A percentile compares a stretch with the other conserved stretches of the same genome.
phyloP scores from a whole-genome alignment of 441 rosid species.

The Raphanus hybrid region DNA sequence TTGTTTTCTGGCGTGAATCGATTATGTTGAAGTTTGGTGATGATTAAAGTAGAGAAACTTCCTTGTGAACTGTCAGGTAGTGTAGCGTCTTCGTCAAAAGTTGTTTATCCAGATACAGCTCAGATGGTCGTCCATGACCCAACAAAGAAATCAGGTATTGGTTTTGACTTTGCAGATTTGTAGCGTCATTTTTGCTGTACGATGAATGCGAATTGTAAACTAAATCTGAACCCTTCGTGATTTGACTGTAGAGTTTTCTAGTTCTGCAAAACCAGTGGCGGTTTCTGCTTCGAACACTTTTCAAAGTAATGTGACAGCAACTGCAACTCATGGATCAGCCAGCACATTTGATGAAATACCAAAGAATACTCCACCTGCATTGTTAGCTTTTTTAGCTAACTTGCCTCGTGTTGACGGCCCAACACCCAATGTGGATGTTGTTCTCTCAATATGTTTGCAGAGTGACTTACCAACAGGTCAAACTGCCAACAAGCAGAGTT shows the following conservation, averaged over 20 bases:
- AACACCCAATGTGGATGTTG: conserved; percentile 80
- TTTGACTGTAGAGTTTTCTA: conserved; percentile 50
- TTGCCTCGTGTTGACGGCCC: conserved; percentile 89
- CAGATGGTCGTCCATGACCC: conserved; percentile 79
- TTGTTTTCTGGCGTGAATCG: conserved; percentile 12
- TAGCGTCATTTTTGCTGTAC: background rate
- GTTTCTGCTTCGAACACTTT: conserved; percentile 51
- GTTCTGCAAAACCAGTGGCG: conserved; percentile 46
- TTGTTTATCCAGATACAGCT: conserved; percentile 75
- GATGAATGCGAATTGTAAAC: background rate
- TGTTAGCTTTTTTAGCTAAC: conserved; percentile 73
- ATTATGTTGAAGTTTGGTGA: conserved; percentile 30
- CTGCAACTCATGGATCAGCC: conserved; percentile 50
- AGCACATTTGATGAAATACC: conserved; percentile 62
- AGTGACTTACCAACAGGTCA: conserved; percentile 63
- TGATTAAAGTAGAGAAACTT: conserved; percentile 45
- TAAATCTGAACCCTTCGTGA: conserved; percentile 16
- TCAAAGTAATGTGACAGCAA: conserved; percentile 49
- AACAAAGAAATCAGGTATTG: conserved; percentile 73
- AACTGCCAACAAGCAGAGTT: conserved; percentile 54
- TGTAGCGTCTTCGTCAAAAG: conserved; percentile 54
- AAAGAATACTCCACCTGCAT: conserved; percentile 83
- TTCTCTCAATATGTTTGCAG: conserved; percentile 88
- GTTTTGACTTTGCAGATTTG: background rate
- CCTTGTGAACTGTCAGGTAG: conserved; percentile 46